Conservation (phyloP, 2,329 filamentous ascomycete genomes). For the Purpureocillium takamizusanense region DNA sequence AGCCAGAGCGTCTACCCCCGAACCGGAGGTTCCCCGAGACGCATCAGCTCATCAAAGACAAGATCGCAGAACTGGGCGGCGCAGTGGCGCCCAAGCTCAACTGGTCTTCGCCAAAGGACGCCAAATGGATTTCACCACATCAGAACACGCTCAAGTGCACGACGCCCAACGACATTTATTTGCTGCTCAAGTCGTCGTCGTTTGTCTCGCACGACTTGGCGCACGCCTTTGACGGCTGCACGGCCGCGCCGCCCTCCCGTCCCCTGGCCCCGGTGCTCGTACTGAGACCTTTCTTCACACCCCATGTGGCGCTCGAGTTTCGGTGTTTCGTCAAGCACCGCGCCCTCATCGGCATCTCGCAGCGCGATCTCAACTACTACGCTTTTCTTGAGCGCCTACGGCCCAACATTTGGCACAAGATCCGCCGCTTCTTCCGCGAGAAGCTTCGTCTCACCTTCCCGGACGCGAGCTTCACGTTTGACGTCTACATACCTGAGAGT, state of each 20-base stretch:
- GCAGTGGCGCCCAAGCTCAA: constrained; percentile 89
- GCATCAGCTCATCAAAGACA: constrained; percentile 66
- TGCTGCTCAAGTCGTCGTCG: constrained; percentile 87
- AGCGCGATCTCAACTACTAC: constrained; percentile 86
- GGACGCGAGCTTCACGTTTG: constrained; percentile 78
- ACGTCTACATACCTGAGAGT: constrained; percentile 78
- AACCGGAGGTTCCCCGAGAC: constrained; percentile 58
- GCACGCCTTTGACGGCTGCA: constrained; percentile 75
- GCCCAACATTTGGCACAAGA: constrained; percentile 55
- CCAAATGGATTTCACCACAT: constrained; percentile 79
- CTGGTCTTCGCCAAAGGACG: constrained; percentile 95
- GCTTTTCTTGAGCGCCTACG: constrained; percentile 63
- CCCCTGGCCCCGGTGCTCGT: constrained; percentile 70
- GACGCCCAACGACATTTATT: constrained; percentile 82
- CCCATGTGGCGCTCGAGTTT: constrained; percentile 89
- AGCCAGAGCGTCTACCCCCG: constrained; percentile 30
- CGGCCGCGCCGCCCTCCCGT: constrained; percentile 26
- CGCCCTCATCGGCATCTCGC: constrained; percentile 71
- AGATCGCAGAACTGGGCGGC: constrained; percentile 74
- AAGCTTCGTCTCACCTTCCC: constrained; percentile 70
- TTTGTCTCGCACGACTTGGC: constrained; percentile 92
- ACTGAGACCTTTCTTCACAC: constrained; percentile 76
- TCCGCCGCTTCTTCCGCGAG: constrained; percentile 68
- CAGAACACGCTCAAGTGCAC: constrained; percentile 87
- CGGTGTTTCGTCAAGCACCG: constrained; percentile 86